A percentile compares a stretch with the other conserved stretches of the same genome.
These are phyloP conservation scores for Bipolaris victoriae DNA, from an alignment of 2,329 filamentous ascomycete species.

Conservation along the genomic window DNA sequence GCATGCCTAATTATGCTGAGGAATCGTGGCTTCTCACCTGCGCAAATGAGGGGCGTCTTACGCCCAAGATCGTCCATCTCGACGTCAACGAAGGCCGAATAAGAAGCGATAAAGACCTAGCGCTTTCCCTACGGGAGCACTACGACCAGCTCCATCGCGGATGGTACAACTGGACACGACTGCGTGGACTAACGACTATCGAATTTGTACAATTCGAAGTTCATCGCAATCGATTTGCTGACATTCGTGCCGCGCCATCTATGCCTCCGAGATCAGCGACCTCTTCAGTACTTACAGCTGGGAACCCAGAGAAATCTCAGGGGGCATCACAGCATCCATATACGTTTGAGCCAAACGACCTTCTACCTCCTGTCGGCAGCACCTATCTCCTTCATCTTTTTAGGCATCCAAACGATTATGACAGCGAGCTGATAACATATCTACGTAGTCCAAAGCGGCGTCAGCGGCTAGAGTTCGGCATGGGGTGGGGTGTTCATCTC, in stretches of 20 bases:
- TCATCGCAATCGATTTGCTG: conserved; percentile 50
- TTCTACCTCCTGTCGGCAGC: conserved; percentile 48
- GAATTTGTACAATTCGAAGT: conserved; percentile 51
- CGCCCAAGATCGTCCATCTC: conserved; percentile 48
- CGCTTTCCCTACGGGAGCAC: conserved; percentile 41
- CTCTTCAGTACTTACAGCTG: conserved; percentile 15
- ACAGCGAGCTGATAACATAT: conserved; percentile 48
- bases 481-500: conserved; percentile 50
- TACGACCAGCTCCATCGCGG: conserved; percentile 43
- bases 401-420: conserved; percentile 50
- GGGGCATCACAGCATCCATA: conserved; percentile 39
- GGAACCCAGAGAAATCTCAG: conserved; percentile 17
- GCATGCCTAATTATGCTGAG: conserved; percentile 25
- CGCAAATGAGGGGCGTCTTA: conserved; percentile 46
- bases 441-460: conserved; percentile 44
- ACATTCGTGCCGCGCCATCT: conserved; percentile 47
- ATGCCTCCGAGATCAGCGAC: conserved; percentile 38
- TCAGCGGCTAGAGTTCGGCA: conserved; percentile 41
- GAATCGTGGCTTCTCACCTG: conserved; percentile 49
- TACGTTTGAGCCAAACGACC: conserved; percentile 47
- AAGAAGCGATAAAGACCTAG: conserved; percentile 46
- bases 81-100: conserved; percentile 43
- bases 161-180: conserved; percentile 41
- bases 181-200: conserved; percentile 47
- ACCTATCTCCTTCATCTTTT: conserved; percentile 50